phyloP scores from a whole-genome alignment of 2,329 filamentous ascomycete genomes.

The Penicillium sp. region DNA sequence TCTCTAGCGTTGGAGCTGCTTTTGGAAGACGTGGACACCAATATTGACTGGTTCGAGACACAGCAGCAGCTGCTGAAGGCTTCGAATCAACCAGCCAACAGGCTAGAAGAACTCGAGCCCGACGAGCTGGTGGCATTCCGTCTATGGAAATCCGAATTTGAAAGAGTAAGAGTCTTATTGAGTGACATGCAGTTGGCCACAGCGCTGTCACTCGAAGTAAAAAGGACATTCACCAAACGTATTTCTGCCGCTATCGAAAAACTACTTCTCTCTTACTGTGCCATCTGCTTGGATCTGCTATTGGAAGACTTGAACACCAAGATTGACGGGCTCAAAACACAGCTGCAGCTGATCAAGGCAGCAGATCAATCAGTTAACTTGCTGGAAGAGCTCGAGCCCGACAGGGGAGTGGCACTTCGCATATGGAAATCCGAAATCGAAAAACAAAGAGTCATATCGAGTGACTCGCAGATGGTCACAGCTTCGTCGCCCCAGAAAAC shows the following conservation, averaged over 20 bases:
- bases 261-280: background rate
- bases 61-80: background rate
- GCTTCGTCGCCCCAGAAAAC: background rate
- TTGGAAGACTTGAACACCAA: background rate
- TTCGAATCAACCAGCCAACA: background rate
- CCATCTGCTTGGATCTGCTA: too few species aligned
- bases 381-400: background rate
- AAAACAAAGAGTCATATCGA: background rate
- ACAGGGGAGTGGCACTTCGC: background rate
- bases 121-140: background rate
- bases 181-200: background rate
- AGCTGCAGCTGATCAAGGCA: background rate
- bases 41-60: background rate
- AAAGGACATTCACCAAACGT: background rate
- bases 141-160: background rate
- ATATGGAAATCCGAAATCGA: background rate
- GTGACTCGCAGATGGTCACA: background rate
- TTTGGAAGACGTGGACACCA: background rate
- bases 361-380: background rate
- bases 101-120: background rate
- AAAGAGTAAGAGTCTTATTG: background rate
- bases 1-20: background rate
- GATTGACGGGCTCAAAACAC: background rate
- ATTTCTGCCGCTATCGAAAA: background rate
- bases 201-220: background rate